These are phyloP conservation scores for Ceratobasidium sp. DNA, from an alignment of 1,284 basidiomycete species.

Conservation along the genomic window DNA sequence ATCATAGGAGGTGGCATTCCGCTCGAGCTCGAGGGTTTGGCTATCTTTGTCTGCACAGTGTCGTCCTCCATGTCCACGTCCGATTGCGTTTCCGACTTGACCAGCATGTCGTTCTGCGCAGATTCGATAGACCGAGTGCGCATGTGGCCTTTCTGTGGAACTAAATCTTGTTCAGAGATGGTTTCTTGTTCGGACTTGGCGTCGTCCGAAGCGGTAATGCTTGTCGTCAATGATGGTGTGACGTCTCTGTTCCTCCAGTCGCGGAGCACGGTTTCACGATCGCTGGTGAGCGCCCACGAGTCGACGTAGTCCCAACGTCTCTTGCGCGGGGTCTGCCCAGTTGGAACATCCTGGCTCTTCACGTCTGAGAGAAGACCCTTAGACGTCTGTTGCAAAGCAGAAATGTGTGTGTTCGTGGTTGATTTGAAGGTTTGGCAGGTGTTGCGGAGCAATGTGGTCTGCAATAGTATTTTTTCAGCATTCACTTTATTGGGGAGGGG, in stretches of 20 bases:
- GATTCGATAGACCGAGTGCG: background rate
- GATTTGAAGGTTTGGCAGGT: slow-evolving; percentile 40
- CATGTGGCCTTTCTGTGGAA: background rate
- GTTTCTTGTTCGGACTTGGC: slow-evolving; percentile 11
- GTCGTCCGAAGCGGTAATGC: slow-evolving; percentile 26
- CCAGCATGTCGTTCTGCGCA: background rate
- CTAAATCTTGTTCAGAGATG: slow-evolving; percentile 10
- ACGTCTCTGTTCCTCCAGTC: slow-evolving; percentile 57
- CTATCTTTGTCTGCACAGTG: slow-evolving; percentile 2
- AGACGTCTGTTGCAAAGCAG: slow-evolving; percentile 65
- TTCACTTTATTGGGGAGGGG: no score
- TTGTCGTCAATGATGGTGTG: slow-evolving; percentile 29
- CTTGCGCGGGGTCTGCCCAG: slow-evolving; percentile 79
- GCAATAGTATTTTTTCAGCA: background rate
- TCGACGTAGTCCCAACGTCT: slow-evolving; percentile 75
- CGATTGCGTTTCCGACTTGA: slow-evolving; percentile 15
- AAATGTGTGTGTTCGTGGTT: slow-evolving; percentile 57
- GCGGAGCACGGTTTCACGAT: slow-evolving; percentile 69
- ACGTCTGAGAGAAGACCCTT: slow-evolving; percentile 70
- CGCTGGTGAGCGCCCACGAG: slow-evolving; percentile 75
- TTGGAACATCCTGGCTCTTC: slow-evolving; percentile 71
- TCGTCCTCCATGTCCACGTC: slow-evolving; percentile 18
- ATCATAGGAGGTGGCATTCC: slow-evolving; percentile 1
- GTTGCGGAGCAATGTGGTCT: slow-evolving; percentile 29
- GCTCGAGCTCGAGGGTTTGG: slow-evolving; percentile 4